Percentiles rank a stretch among this genome's conserved stretches.
phyloP scores from a whole-genome alignment of 805 yeast species.

The Naumovozyma dairenensis region DNA sequence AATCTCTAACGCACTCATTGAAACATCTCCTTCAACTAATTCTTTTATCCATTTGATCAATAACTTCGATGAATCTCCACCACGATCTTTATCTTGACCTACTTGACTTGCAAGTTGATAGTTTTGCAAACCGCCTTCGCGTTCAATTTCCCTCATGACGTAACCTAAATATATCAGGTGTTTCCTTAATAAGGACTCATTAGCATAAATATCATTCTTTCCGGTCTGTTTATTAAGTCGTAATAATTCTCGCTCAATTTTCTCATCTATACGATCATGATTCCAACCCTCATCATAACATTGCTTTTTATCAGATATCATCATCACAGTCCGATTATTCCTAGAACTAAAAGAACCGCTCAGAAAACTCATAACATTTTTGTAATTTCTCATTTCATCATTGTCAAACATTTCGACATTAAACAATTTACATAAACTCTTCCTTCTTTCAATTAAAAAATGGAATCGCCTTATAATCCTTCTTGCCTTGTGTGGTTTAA shows the following conservation, averaged over 20 bases:
- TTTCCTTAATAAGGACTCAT: slow-evolving; percentile 10
- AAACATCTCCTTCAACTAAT: slow-evolving; percentile 8
- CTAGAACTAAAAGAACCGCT: slow-evolving; percentile 5
- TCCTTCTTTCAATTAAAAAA: slow-evolving; percentile 49
- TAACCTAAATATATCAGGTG: slow-evolving; percentile 37
- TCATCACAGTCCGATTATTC: too few relatives aligned
- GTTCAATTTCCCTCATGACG: slow-evolving; percentile 51
- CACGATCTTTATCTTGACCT: slow-evolving; percentile 71
- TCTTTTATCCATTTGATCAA: slow-evolving; percentile 63
- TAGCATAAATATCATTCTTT: slow-evolving; percentile 9
- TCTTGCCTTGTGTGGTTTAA: slow-evolving; percentile 65
- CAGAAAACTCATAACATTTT: slow-evolving; percentile 12
- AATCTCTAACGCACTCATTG: slow-evolving; percentile 55
- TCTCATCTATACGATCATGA: neutral
- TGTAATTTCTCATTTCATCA: slow-evolving; percentile 15
- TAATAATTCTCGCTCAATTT: slow-evolving; percentile 9
- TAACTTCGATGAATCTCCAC: slow-evolving; percentile 85
- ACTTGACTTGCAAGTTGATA: slow-evolving; percentile 80
- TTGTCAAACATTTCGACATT: slow-evolving; percentile 10
- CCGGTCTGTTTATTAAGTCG: slow-evolving; percentile 8
- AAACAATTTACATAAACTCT: slow-evolving; percentile 32
- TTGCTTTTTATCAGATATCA: too few relatives aligned
- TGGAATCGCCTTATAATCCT: slow-evolving; percentile 73
- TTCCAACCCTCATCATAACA: slow-evolving; percentile 6
- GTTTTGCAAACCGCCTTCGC: slow-evolving; percentile 64